Percentiles rank a stretch among this genome's conserved stretches.
Evolutionary conservation across 345 rosid species (phyloP).

Genomic region (Arabidopsis suecica): DNA sequence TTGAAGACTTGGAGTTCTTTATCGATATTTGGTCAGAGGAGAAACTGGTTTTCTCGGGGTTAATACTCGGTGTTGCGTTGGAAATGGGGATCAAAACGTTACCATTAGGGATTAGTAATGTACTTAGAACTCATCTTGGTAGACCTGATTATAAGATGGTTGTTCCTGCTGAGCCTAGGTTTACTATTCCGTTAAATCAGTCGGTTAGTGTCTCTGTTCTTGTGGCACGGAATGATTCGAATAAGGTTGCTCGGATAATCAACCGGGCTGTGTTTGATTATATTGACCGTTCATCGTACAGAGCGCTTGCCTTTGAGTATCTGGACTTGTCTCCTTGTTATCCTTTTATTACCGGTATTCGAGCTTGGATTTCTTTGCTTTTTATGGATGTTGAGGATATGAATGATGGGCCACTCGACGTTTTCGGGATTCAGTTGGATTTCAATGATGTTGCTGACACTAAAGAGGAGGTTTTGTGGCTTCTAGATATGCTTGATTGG

Average conservation of each 20-base stretch:
- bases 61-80: slow-evolving; percentile 67
- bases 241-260: slow-evolving; percentile 72
- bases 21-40: slow-evolving; percentile 90
- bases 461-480: slow-evolving; percentile 91
- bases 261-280: slow-evolving; percentile 72
- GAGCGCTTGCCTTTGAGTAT: slow-evolving; percentile 85
- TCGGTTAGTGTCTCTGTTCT: slow-evolving; percentile 74
- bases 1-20: slow-evolving; percentile 75
- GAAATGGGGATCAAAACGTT: slow-evolving; percentile 61
- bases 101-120: slow-evolving; percentile 54
- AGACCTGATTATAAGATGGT: slow-evolving; percentile 77
- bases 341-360: slow-evolving; percentile 73
- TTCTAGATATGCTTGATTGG: slow-evolving; percentile 95
- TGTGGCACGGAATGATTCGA: slow-evolving; percentile 71
- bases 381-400: slow-evolving; percentile 71
- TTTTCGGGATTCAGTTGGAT: slow-evolving; percentile 88
- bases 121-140: slow-evolving; percentile 55
- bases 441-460: slow-evolving; percentile 81
- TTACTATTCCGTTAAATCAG: slow-evolving; percentile 60
- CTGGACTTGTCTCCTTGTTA: slow-evolving; percentile 78
- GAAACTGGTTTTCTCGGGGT: slow-evolving; percentile 71
- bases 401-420: slow-evolving; percentile 62
- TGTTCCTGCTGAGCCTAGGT: slow-evolving; percentile 75
- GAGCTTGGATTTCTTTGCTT: slow-evolving; percentile 89
- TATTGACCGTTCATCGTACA: slow-evolving; percentile 64